Base-by-base conservation (phyloP, 805 yeast species). In the Ogataea parapolymorpha region DNA sequence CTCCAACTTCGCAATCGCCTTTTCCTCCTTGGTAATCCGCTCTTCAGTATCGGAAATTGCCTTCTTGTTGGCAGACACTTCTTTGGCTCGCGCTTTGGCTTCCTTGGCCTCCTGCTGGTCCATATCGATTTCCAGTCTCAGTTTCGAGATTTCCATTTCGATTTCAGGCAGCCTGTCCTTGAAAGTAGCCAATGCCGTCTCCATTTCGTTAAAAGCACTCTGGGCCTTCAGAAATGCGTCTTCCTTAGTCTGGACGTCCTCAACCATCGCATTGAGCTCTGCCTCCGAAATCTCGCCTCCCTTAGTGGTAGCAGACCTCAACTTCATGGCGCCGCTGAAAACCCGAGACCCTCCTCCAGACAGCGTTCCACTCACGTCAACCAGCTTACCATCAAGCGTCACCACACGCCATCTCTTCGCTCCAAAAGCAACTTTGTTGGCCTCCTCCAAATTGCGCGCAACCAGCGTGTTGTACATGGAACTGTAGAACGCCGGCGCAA, bases 311-410 rank as follows among this genome's bases (percentile, higher is more conserved):
- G 66, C 52, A 14, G 75, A 69, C 26, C 68, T 58, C 29, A 74
- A 64, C 43, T 72, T 78, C 95, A 93, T 88, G 2, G 84, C 82
- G 5, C 98, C 99, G 37, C 74, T 74, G 13, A 75, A 72, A 7
- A 72, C 75, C 28, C 74, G 68, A 40, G 72, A 75, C 39, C 98
- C 99, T 65, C 99, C 99, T 54, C 99, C 99, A 34, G 95, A 80
- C 82, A 95, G 81, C 1, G 97, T 86, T 62, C 99, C 99, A 2
- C 95, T 85, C 12, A 82, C 79, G 54, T 90, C 97, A 42, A 93
- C 91, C 16, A 93, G 68, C 53, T 88, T 84, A 17, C 99, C 99
- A 60, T 86, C 95, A 7, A 89, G 61, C 0, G 98, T 89, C 0
- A 95, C 98, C 17, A 91, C 98, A 53, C 95, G 75, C 73, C 78